phyloP scores from a whole-genome alignment of 805 yeast genomes.

The Helenozyma baotianmanensis region DNA sequence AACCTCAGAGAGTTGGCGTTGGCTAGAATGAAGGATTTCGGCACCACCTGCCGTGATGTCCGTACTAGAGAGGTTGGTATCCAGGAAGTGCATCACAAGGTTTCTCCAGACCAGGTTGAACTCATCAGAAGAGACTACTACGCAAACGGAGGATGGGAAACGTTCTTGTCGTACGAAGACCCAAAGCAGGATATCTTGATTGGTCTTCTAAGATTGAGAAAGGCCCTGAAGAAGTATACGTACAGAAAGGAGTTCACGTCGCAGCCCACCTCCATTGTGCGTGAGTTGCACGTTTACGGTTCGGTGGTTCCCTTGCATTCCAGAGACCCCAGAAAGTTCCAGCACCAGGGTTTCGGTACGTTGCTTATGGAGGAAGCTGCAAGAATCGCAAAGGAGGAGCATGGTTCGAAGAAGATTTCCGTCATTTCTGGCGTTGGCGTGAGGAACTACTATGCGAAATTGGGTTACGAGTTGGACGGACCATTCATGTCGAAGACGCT shows the following conservation, averaged over 20 bases:
- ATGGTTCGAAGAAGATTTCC: conserved; percentile 84
- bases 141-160: conserved; percentile 99
- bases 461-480: conserved; percentile 91
- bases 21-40: conserved; percentile 97
- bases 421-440: conserved; percentile 98
- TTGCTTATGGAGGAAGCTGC: conserved; percentile 98
- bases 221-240: conserved; percentile 84
- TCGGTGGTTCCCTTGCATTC: conserved; percentile 95
- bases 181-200: conserved; percentile 94
- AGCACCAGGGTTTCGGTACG: conserved; percentile 98
- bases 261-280: conserved; percentile 89
- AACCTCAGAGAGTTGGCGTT: conserved; percentile 91
- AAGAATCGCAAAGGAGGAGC: conserved; percentile 91
- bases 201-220: conserved; percentile 82
- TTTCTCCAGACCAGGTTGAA: conserved; percentile 96
- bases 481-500: conserved; percentile 85
- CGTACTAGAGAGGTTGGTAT: conserved; percentile 98
- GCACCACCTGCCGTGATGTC: conserved; percentile 92
- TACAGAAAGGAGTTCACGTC: conserved; percentile 80
- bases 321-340: conserved; percentile 95
- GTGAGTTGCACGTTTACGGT: conserved; percentile 96
- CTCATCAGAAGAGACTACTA: conserved; percentile 90
- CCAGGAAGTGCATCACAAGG: conserved; percentile 96
- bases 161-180: conserved; percentile 92
- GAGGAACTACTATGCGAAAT: conserved; percentile 86